phyloP scores from a whole-genome alignment of 2,329 filamentous ascomycete species.

The Fusarium lyarnte region DNA sequence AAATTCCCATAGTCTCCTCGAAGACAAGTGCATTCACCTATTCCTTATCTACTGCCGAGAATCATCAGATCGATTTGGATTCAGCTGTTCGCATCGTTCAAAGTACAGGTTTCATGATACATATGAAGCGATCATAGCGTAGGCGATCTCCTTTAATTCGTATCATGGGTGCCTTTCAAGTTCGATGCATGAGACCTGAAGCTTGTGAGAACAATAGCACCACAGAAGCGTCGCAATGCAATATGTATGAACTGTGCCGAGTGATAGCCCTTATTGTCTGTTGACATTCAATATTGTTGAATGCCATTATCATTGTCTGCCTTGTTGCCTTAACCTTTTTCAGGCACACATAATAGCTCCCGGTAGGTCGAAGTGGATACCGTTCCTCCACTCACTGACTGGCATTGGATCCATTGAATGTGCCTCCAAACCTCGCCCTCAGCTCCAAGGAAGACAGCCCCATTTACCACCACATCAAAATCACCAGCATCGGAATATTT shows the following conservation, averaged over 20 bases:
- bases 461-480: conserved; percentile 37
- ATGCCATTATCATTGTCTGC: conserved; percentile 33
- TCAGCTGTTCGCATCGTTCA: conserved; percentile 1
- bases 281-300: background rate
- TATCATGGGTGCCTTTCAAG: background rate
- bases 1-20: rapidly evolving
- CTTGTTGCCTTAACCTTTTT: conserved; percentile 47
- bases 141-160: conserved; percentile 1
- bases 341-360: conserved; percentile 36
- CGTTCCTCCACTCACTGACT: conserved; percentile 37
- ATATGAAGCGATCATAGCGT: conserved; percentile 14
- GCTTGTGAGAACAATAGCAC: background rate
- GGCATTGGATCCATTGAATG: conserved; percentile 22
- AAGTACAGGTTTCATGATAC: conserved; percentile 21
- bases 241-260: background rate
- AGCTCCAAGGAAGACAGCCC: conserved; percentile 30
- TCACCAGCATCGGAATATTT: conserved; percentile 30
- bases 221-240: background rate
- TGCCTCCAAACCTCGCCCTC: conserved; percentile 35
- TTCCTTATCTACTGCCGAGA: background rate
- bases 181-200: background rate
- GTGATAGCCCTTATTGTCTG: background rate
- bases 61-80: background rate
- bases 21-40: too few relatives aligned
- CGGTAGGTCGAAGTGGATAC: conserved; percentile 36